Evolutionary conservation across 148 eudicot species (phyloP).

Genomic region (Nyssa sinensis): DNA sequence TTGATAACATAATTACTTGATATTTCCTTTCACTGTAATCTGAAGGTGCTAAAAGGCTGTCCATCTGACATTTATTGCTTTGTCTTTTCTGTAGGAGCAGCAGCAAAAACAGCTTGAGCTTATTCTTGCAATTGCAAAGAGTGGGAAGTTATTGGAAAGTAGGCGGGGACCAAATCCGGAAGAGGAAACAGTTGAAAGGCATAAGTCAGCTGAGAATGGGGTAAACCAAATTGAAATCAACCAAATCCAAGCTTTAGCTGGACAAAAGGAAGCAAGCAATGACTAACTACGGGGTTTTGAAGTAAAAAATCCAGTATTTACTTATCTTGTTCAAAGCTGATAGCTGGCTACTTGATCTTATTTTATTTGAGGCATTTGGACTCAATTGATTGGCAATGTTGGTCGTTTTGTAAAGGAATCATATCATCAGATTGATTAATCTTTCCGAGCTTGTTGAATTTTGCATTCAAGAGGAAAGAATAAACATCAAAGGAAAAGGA

Average conservation of each 20-base stretch:
- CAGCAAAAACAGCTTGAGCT: constrained; percentile 91
- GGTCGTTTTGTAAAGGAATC: neutral
- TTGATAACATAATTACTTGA: too few species aligned
- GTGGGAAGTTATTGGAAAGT: constrained; percentile 52
- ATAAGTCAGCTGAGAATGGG: constrained; percentile 23
- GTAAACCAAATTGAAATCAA: constrained; percentile 30
- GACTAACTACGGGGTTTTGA: constrained; percentile 23
- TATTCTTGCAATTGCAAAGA: constrained; percentile 73
- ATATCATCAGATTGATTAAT: neutral
- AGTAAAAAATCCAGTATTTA: neutral
- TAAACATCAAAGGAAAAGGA: too few species aligned
- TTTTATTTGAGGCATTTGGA: too few species aligned
- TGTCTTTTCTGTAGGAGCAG: constrained; percentile 34
- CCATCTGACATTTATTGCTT: constrained; percentile 4
- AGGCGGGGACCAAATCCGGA: constrained; percentile 34
- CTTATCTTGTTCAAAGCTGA: neutral
- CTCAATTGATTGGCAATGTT: neutral
- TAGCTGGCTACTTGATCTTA: neutral
- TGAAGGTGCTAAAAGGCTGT: neutral
- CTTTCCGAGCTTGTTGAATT: too few species aligned
- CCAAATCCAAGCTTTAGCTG: constrained; percentile 30
- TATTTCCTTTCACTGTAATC: too few species aligned
- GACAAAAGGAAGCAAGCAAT: constrained; percentile 31
- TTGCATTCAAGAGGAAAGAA: neutral
- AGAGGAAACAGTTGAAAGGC: constrained; percentile 17